Base-by-base conservation (phyloP, 805 yeast genomes). In the Lachancea lanzarotensis region DNA sequence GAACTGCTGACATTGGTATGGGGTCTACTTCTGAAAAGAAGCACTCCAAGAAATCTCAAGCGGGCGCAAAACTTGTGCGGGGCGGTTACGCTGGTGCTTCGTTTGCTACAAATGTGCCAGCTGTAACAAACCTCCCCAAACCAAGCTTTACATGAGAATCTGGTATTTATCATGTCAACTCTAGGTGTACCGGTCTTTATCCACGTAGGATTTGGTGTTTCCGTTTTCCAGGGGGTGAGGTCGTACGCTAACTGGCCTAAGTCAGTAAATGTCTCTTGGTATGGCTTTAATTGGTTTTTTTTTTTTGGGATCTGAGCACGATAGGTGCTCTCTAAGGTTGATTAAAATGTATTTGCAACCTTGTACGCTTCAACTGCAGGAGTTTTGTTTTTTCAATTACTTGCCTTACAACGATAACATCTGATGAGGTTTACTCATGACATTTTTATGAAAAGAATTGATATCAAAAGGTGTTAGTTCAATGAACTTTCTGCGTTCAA, bases 21-120 rank as follows among this genome's bases (percentile, higher is more conserved):
- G 25, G 16, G 15, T 9, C 31, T 7, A 26, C 16, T 7, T 13
- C 31, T 16, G 19, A 32, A 18, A 40, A 40, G 38, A 40, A 33
- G 17, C 20, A 36, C 13, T 40, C 43, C 32, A 40, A 40, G 22
- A 40, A 40, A 19, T 22, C 43, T n/a, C 30, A 32, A 15, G 31
- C 38, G 4, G 31, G 20, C 20, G 38, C 37, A 13, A 40, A 40
- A 20, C 43, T 40, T 15, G 25, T 40, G 15, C 36, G 43, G 12
- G 43, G 43, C 19, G 46, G 50, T n/a, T 49, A 61, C 45, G 68
- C 68, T 6, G 68, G 68, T 45, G 68, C 65, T 7, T 62, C 68
- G 1, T 63, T 63, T 45, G 60, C 68, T 13, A 56, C 63, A 9
- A 55, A 56, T 45, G 52, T 56, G 18, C 68, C 68, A 13, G 53